Evolutionary conservation across 73 alveolate genomes (phyloP).

Genomic region (Strombidium stylifer): DNA sequence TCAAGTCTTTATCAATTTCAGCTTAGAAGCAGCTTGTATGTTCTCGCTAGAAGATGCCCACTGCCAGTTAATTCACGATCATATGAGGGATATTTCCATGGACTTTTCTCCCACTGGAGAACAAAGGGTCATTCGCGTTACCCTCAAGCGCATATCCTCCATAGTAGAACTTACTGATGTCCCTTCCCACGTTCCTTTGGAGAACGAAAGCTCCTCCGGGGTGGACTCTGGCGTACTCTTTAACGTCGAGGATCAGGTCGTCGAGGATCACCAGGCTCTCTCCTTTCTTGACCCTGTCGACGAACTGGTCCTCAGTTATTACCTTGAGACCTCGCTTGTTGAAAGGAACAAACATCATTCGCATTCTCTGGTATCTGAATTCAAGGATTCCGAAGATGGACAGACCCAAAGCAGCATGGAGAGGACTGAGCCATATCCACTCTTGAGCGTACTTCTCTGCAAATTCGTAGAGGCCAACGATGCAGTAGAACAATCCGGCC

Average conservation of each 20-base stretch:
- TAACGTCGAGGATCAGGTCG: constrained; percentile 21
- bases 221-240: constrained; percentile 21
- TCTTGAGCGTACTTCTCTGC: no score
- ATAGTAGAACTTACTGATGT: constrained; percentile 62
- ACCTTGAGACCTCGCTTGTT: no score
- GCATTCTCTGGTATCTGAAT: no score
- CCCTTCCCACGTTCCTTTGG: constrained; percentile 59
- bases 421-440: no score
- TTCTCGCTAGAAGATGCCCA: not conserved
- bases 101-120: not conserved
- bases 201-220: constrained; percentile 73
- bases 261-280: constrained; percentile 3
- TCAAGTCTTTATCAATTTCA: not conserved
- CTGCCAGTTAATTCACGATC: not conserved
- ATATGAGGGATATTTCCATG: no score
- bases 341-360: no score
- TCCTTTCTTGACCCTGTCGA: not conserved
- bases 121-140: no score
- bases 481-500: no score
- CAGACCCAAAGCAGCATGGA: no score
- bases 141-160: constrained; percentile 67
- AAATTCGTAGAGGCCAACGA: no score
- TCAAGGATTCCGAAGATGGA: no score
- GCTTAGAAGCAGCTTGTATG: not conserved
- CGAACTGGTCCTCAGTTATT: no score